Base-by-base conservation (phyloP, 306 rosid genomes). In the Castanea mollissima region DNA sequence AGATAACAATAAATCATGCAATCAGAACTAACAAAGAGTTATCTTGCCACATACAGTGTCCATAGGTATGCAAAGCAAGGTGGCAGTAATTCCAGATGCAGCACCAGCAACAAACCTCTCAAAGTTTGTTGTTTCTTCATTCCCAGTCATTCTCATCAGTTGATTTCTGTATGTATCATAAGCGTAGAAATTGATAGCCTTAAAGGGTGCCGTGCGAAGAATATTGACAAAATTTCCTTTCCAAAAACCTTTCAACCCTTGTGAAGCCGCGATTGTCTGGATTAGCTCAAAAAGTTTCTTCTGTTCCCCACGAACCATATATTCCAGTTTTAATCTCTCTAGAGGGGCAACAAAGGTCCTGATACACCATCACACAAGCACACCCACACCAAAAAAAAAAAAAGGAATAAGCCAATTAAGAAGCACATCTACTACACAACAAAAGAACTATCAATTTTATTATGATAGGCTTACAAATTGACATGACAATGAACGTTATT, bases 41-140 rank as follows among this genome's bases (percentile, higher is more conserved):
- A 10, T 71, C 60, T 54, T 71, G 38, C 32, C 69, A 88, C 99
- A 25, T 91, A 95, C 99, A 6, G 98, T 95, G 80, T 95, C 98
- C 76, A 95, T 97, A 13, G 99, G 99, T 6, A 95, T 86, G 87
- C 99, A 95, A 69, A 89, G 91, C 69, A 83, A 59, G 41, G 97
- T 85, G 34, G 99, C 99, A 71, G 98, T 95, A 34, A 95, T 86
- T 76, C 98, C 98, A 62, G 99, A 97, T 14, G 94, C 95, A 75
- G 99, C 99, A 74, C 99, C 99, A 44, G 99, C 98, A 83, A 92
- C 81, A 68, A 95, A 92, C 89, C 99, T 95, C 91, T 92, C 99
- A 82, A 91, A 95, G 86, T 92, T 83, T 13, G 94, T 85, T 67
- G 97, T 91, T 84, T 90, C 94, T 83, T 89, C 87, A 74, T 88